These are phyloP conservation scores for Akebia trifoliata DNA, from an alignment of 164 flowering plant genomes.

Conservation along the genomic window DNA sequence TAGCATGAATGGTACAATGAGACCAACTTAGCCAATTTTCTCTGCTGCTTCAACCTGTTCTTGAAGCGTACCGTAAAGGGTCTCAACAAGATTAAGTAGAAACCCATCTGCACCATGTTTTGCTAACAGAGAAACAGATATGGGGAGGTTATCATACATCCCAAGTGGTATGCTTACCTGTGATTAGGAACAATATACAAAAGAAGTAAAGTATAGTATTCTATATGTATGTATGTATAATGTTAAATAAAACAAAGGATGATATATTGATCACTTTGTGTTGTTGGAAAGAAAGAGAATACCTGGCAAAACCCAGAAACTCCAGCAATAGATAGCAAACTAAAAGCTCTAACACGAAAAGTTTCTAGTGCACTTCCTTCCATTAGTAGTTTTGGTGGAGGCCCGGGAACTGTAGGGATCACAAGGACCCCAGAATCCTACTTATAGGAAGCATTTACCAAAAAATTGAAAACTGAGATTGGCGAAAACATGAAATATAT, in stretches of 20 bases:
- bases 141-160: constrained; percentile 54
- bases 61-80: constrained; percentile 39
- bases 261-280: background rate
- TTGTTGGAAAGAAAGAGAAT: background rate
- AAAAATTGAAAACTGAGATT: background rate
- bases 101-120: constrained; percentile 74
- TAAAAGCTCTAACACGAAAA: constrained; percentile 66
- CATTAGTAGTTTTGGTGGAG: constrained; percentile 71
- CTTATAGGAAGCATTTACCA: background rate
- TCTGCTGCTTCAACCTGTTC: constrained; percentile 34
- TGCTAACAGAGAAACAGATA: constrained; percentile 75
- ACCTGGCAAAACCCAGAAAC: constrained; percentile 94
- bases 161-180: constrained; percentile 90
- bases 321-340: constrained; percentile 80
- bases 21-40: constrained; percentile 5
- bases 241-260: background rate
- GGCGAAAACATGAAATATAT: background rate
- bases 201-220: background rate
- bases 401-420: constrained; percentile 84
- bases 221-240: background rate
- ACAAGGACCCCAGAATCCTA: constrained; percentile 72
- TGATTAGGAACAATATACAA: background rate
- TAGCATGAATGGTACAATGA: background rate
- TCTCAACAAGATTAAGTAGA: constrained; percentile 63
- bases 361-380: constrained; percentile 44